Evolutionary conservation across 306 rosid genomes (phyloP).

Genomic region (Malus orientalis): DNA sequence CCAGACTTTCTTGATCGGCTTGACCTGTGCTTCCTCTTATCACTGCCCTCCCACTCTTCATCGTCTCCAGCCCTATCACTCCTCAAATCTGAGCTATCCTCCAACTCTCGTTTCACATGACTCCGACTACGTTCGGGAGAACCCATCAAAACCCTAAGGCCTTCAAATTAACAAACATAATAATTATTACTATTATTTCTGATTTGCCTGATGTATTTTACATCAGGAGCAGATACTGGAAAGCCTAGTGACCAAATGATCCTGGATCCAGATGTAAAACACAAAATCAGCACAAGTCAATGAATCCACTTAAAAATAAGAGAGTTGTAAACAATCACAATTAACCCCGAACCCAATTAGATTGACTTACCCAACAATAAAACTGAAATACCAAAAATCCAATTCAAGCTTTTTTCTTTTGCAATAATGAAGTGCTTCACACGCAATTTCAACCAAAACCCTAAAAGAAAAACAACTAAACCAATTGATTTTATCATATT

Average conservation of each 20-base stretch:
- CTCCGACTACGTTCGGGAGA: constrained; percentile 44
- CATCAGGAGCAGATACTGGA: not conserved
- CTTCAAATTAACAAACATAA: not conserved
- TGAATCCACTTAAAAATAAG: not conserved
- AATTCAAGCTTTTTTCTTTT: not conserved
- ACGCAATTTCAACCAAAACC: not conserved
- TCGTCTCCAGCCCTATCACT: constrained; percentile 57
- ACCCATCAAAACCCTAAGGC: constrained; percentile 29
- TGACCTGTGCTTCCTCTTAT: constrained; percentile 76
- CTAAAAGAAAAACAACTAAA: not conserved
- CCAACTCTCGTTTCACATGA: constrained; percentile 34
- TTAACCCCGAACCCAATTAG: not conserved
- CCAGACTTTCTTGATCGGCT: constrained; percentile 59
- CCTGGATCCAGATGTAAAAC: not conserved
- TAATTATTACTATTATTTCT: not conserved
- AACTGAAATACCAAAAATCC: not conserved
- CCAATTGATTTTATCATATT: not conserved
- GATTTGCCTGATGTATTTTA: not conserved
- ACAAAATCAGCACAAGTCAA: not conserved
- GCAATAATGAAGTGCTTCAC: not conserved
- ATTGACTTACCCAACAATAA: not conserved
- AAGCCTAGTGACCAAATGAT: not conserved
- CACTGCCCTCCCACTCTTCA: constrained; percentile 66
- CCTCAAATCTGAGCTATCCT: constrained; percentile 45
- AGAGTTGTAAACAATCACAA: not conserved